Conservation (phyloP, 441 rosid species). For the Arabidopsis hybrid region DNA sequence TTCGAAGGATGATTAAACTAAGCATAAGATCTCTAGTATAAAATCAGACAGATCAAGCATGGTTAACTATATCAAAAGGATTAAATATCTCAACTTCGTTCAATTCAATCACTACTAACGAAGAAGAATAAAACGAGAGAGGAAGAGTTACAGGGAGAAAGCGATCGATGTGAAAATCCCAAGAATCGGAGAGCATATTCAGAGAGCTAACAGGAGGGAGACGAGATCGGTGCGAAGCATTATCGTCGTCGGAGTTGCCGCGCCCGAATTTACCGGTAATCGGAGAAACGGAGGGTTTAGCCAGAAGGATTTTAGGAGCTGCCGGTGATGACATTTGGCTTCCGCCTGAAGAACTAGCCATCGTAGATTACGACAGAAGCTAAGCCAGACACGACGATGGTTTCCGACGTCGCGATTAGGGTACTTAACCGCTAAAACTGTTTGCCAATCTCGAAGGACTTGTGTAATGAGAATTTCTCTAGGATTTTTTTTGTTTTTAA, state of each 20-base stretch:
- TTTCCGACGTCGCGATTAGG: slow-evolving; percentile 2
- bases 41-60: background rate
- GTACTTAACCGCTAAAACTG: background rate
- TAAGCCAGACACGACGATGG: background rate
- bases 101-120: no score
- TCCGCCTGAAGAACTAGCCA: slow-evolving; percentile 53
- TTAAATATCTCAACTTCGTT: background rate
- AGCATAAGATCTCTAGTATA: background rate
- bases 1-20: background rate
- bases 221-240: slow-evolving; percentile 61
- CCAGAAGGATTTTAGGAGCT: slow-evolving; percentile 75
- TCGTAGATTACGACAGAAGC: slow-evolving; percentile 2
- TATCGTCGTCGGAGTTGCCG: slow-evolving; percentile 58
- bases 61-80: background rate
- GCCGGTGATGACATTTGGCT: slow-evolving; percentile 52
- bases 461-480: no score
- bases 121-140: background rate
- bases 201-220: slow-evolving; percentile 71
- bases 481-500: no score
- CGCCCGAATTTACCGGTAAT: slow-evolving; percentile 69
- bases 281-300: slow-evolving; percentile 69
- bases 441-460: background rate
- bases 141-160: slow-evolving; percentile 67
- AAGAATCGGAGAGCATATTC: slow-evolving; percentile 83
- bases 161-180: slow-evolving; percentile 90